These are phyloP conservation scores for Pichia paraexigua DNA, from an alignment of 805 yeast genomes.

Conservation along the genomic window DNA sequence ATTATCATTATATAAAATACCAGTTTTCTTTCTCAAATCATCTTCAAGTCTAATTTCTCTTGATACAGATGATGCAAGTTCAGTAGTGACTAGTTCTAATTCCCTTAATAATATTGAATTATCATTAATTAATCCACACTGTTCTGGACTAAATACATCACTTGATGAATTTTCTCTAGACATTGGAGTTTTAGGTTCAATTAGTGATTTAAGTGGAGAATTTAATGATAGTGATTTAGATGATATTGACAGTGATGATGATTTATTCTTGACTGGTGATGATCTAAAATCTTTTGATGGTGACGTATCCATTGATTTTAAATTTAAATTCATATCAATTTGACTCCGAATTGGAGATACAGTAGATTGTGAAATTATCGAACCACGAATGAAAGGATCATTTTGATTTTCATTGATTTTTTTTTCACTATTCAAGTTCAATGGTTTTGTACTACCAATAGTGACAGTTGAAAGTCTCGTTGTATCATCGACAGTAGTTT, in stretches of 20 bases:
- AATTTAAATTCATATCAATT: conserved; percentile 4
- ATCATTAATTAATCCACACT: conserved; percentile 52
- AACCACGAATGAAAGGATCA: neutral
- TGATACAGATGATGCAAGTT: conserved; percentile 62
- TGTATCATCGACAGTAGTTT: neutral
- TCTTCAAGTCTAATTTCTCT: conserved; percentile 57
- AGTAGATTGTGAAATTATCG: neutral
- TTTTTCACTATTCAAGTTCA: neutral
- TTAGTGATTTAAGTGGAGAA: neutral
- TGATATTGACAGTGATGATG: neutral
- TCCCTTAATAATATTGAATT: conserved; percentile 54
- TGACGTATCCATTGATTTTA: neutral
- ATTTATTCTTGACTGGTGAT: neutral
- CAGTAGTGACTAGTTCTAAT: conserved; percentile 60
- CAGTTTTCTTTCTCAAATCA: conserved; percentile 3
- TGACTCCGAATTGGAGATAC: neutral
- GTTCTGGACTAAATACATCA: conserved; percentile 43
- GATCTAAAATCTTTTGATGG: conserved; percentile 1
- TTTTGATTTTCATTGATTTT: neutral
- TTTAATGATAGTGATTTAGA: neutral
- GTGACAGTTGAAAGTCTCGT: neutral
- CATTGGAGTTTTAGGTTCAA: conserved; percentile 7
- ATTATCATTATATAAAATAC: neutral
- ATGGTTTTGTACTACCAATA: neutral
- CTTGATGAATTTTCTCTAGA: conserved; percentile 6